phyloP scores from a whole-genome alignment of 768 basidiomycete genomes.

The Rhizopogon sp. region DNA sequence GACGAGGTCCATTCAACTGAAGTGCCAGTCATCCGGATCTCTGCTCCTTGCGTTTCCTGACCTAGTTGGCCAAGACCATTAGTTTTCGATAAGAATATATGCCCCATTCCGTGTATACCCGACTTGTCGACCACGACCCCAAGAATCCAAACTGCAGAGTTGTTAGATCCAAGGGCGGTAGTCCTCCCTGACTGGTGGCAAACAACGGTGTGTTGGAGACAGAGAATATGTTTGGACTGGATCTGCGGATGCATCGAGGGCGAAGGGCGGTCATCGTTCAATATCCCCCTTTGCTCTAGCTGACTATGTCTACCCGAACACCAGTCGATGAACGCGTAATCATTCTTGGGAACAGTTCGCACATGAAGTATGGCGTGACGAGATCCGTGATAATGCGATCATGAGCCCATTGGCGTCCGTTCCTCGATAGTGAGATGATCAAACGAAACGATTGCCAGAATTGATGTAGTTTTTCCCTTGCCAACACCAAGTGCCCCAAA shows the following conservation, averaged over 20 bases:
- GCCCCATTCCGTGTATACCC: constrained; percentile 82
- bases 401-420: constrained; percentile 15
- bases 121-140: constrained; percentile 27
- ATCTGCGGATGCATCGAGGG: constrained; percentile 23
- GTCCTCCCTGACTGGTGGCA: constrained; percentile 42
- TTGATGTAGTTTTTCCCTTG: not conserved
- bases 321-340: constrained; percentile 63
- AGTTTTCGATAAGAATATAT: constrained; percentile 35
- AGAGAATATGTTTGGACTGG: constrained; percentile 30
- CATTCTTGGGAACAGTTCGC: constrained; percentile 16
- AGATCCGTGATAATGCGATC: constrained; percentile 60
- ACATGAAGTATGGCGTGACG: constrained; percentile 59
- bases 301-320: constrained; percentile 45
- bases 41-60: constrained; percentile 14
- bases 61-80: constrained; percentile 66
- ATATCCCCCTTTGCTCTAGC: constrained; percentile 40
- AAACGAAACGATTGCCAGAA: constrained; percentile 10
- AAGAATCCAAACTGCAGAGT: constrained; percentile 32
- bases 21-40: not conserved
- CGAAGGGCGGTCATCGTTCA: constrained; percentile 26
- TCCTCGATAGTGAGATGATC: constrained; percentile 11
- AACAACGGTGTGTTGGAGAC: constrained; percentile 50
- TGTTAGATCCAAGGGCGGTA: constrained; percentile 58
- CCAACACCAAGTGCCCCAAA: too few species aligned
- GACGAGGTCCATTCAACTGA: constrained; percentile 23